Evolutionary conservation across 108 stramenopile species (phyloP), one percentile per base, ranked within the genome.

Genomic region (Chaetoceros tenuissimus): DNA sequence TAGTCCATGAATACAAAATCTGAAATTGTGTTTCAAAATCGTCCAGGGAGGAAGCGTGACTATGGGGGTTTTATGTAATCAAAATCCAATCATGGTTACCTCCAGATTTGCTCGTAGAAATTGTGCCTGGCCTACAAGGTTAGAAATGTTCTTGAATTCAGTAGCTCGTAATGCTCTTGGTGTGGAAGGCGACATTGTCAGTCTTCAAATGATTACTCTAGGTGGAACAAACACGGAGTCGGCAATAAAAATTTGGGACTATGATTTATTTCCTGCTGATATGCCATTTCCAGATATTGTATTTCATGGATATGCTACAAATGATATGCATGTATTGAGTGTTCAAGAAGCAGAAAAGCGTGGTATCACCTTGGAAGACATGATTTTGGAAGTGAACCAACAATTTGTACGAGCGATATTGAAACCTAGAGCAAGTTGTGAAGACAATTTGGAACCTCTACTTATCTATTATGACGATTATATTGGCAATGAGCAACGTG

Each of bases 221-320:
- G 89, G 89, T 26, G 89, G 89, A 0, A 87, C 85, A 51, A 87
- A 84, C 48, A 73, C 79, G n/a, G 83, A 79, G 21, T 72, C 69
- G 13, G 89, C 81, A 13, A 66, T 48, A 13, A 68, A 68, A 3
- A 82, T 85, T 46, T 85, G 78, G 76, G 64, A 87, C 47, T 91
- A 91, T 57, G 77, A 74, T 20, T 58, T 91, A 44, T 58, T 85
- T 45, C 79, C 81, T 0, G 76, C 62, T 3, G 80, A 84, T 63
- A 57, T 62, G 18, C 56, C 53, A 16, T 28, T 81, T 62, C 85
- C 89, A 2, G 89, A 91, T 56, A 64, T 91, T 34, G 59, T 91
- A 0, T 73, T 91, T 26, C 83, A 85, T 74, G 80, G 80, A 19
- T 91, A 91, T 53, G 68, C 81, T 0, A 85, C 84, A 20, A 91